phyloP scores from a whole-genome alignment of 1,284 basidiomycete species.

The Irpex rosettiformis region DNA sequence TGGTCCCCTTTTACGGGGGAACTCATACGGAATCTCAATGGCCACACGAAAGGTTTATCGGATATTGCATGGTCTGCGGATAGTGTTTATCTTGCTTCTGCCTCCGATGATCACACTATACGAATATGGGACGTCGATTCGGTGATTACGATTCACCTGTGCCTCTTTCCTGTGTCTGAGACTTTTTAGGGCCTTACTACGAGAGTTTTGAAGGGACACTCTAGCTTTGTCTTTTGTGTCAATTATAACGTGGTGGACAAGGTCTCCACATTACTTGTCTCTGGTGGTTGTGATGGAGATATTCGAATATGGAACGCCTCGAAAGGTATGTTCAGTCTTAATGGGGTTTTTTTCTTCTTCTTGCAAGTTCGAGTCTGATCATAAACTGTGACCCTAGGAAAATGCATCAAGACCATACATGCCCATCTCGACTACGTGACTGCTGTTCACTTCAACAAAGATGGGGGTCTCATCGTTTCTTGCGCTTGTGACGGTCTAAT shows the following conservation, averaged over 20 bases:
- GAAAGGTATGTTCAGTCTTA: constrained; percentile 51
- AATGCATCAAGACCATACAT: constrained; percentile 78
- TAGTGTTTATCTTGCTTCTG: constrained; percentile 79
- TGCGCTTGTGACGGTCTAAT: constrained; percentile 92
- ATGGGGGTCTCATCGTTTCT: constrained; percentile 89
- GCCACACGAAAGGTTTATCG: constrained; percentile 81
- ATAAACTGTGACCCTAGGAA: constrained; percentile 43
- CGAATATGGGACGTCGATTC: constrained; percentile 84
- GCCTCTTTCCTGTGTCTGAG: constrained; percentile 4
- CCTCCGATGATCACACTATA: constrained; percentile 86
- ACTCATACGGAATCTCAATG: constrained; percentile 66
- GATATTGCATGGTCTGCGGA: constrained; percentile 88
- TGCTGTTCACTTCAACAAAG: constrained; percentile 90
- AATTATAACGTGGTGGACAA: constrained; percentile 75
- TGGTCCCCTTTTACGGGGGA: constrained; percentile 79
- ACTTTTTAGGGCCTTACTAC: constrained; percentile 58
- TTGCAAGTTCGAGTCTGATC: not conserved
- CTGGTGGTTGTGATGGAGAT: constrained; percentile 90
- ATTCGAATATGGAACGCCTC: constrained; percentile 90
- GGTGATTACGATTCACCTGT: constrained; percentile 40
- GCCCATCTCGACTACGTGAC: constrained; percentile 96
- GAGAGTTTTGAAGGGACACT: constrained; percentile 75
- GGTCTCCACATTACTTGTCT: constrained; percentile 79
- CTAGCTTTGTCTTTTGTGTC: constrained; percentile 88
- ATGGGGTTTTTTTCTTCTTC: too few relatives aligned